phyloP scores from a whole-genome alignment of 805 yeast species.

The Nakazawaea laoshanensis region DNA sequence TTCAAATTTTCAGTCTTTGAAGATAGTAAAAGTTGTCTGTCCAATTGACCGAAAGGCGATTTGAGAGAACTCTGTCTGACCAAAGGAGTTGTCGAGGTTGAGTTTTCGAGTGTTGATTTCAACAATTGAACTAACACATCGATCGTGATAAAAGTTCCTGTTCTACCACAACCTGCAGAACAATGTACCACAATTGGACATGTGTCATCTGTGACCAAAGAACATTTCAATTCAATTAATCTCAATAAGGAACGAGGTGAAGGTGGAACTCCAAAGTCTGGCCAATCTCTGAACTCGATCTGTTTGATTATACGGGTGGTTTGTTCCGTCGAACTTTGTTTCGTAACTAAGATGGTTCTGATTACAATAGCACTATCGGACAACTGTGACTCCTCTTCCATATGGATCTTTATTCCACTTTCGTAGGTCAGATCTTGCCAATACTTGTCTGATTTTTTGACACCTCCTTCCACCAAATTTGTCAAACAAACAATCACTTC shows the following conservation, averaged over 20 bases:
- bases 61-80: neutral
- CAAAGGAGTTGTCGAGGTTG: neutral
- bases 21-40: constrained; percentile 3
- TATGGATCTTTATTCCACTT: constrained; percentile 8
- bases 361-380: constrained; percentile 12
- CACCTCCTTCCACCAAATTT: constrained; percentile 16
- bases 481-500: constrained; percentile 29
- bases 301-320: constrained; percentile 21
- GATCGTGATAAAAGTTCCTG: constrained; percentile 41
- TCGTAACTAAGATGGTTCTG: constrained; percentile 8
- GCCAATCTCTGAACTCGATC: constrained; percentile 35
- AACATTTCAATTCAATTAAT: constrained; percentile 25
- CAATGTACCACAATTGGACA: constrained; percentile 37
- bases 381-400: neutral
- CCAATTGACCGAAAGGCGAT: constrained; percentile 8
- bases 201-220: constrained; percentile 5
- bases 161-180: constrained; percentile 55
- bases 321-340: neutral
- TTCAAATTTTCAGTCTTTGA: neutral
- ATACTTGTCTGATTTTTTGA: constrained; percentile 14
- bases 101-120: neutral
- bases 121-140: constrained; percentile 27
- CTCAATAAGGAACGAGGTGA: constrained; percentile 22
- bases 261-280: constrained; percentile 36
- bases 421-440: constrained; percentile 15